Conservation (phyloP, 2,329 filamentous ascomycete genomes). For the Xylariaceae sp. region DNA sequence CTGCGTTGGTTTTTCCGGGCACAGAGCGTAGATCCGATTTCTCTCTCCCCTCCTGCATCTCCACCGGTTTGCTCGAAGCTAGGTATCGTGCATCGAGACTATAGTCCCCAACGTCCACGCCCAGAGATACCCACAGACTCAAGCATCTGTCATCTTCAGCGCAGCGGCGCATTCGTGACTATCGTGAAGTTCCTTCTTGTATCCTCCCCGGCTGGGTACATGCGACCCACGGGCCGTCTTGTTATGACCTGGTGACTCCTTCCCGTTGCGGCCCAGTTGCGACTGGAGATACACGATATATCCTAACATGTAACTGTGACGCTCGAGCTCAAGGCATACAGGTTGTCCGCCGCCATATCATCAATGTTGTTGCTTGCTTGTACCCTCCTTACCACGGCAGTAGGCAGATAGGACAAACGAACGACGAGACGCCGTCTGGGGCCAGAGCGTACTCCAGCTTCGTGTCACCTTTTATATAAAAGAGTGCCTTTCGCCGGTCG, state of each 20-base stretch:
- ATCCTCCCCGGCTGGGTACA: too few relatives aligned
- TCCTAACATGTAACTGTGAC: conserved; percentile 9
- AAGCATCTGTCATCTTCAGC: too few relatives aligned
- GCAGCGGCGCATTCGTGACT: too few relatives aligned
- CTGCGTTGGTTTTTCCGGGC: too few relatives aligned
- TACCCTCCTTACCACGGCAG: conserved; percentile 8
- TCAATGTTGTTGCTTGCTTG: conserved; percentile 5
- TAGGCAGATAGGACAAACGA: conserved; percentile 9
- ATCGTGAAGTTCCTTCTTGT: too few relatives aligned
- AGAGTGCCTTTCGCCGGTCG: conserved; percentile 19
- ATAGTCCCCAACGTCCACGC: too few relatives aligned
- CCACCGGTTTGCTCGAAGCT: too few relatives aligned
- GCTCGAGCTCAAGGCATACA: conserved; percentile 14
- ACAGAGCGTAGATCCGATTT: too few relatives aligned
- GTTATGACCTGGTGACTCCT: neutral
- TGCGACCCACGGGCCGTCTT: too few relatives aligned
- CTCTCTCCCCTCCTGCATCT: too few relatives aligned
- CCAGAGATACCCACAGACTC: too few relatives aligned
- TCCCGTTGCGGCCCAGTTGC: conserved; percentile 5
- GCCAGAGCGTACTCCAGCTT: conserved; percentile 6
- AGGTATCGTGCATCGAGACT: too few relatives aligned
- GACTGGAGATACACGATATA: conserved; percentile 3
- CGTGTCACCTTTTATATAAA: conserved; percentile 24
- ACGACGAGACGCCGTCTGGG: neutral
- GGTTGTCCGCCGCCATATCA: neutral